phyloP scores from a whole-genome alignment of 805 yeast species.

The Teunomyces barrocoloradensis region DNA sequence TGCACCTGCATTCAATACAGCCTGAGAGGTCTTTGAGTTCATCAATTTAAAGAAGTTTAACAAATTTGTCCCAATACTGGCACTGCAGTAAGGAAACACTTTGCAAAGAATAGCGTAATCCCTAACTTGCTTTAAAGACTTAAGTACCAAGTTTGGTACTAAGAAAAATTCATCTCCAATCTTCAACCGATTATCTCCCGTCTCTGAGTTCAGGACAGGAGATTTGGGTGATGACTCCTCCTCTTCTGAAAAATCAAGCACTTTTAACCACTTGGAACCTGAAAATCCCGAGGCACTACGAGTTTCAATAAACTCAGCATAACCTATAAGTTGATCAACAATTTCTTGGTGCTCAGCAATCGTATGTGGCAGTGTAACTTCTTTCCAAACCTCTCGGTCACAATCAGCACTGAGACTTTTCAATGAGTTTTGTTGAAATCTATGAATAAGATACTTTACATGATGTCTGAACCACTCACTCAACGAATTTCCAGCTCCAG shows the following conservation, averaged over 20 bases:
- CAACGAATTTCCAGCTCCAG: constrained; percentile 49
- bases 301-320: constrained; percentile 21
- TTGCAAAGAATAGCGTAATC: constrained; percentile 56
- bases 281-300: constrained; percentile 19
- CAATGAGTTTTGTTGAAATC: constrained; percentile 52
- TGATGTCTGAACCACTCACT: constrained; percentile 69
- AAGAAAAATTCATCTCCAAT: constrained; percentile 23
- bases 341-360: constrained; percentile 26
- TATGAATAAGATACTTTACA: constrained; percentile 53
- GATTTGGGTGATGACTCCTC: neutral
- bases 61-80: constrained; percentile 43
- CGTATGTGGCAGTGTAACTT: constrained; percentile 50
- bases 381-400: constrained; percentile 79
- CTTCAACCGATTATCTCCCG: constrained; percentile 6
- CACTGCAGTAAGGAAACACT: constrained; percentile 49
- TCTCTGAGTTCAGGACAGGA: neutral
- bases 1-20: constrained; percentile 74
- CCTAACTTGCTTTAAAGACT: constrained; percentile 31
- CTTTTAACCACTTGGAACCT: constrained; percentile 27
- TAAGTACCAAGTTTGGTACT: constrained; percentile 28
- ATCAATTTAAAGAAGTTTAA: constrained; percentile 43
- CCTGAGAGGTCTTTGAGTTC: constrained; percentile 54
- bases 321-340: constrained; percentile 24
- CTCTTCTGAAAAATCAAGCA: constrained; percentile 22
- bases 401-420: constrained; percentile 46